Evolutionary conservation across 257 asterid species (phyloP), one percentile per base, ranked within the genome.

Genomic region (Forsythia suspensa): DNA sequence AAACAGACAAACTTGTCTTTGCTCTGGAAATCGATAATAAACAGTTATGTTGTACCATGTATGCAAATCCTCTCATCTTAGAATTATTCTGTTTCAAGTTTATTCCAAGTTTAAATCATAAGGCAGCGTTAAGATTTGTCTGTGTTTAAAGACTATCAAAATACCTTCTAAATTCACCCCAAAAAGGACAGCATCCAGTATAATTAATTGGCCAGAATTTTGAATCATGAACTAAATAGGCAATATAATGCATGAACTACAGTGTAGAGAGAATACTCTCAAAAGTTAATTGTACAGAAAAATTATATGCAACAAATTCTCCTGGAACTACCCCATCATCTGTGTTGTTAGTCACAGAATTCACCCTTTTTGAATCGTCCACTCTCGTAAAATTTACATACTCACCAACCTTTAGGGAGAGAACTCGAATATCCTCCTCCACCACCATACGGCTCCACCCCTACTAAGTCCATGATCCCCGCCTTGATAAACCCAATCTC

Each of bases 361-460:
- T 97, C 92, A 1, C 98, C 99, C 86, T 95, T 93, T 79, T 85
- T 91, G 93, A 98, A 95, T 65, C 82, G 96, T 24, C 97, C 99
- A 48, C 92, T 90, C 82, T 89, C 97, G 6, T 89, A 93, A 80
- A 93, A 95, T 81, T 92, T 91, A 70, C 97, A 95, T 38, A 93
- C 89, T 71, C 99, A 83, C 68, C 92, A 94, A 79, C 94, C 95
- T 82, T 86, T 91, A 0, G 92, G 92, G 3, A 86, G 83, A 38
- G 92, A 86, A 78, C 95, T 87, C 3, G 92, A 78, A 81, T 90
- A 88, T 36, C 97, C 97, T 42, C 96, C 88, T 1, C 86, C 57
- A 29, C 76, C 86, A 8, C 92, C 97, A 89, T 2, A 82, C 80
- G 7, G 88, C 91, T 81, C 24, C 24, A 48, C 92, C 92, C 87